phyloP scores from a whole-genome alignment of 192 early-diverging fungal species.

The Podila epicladia region DNA sequence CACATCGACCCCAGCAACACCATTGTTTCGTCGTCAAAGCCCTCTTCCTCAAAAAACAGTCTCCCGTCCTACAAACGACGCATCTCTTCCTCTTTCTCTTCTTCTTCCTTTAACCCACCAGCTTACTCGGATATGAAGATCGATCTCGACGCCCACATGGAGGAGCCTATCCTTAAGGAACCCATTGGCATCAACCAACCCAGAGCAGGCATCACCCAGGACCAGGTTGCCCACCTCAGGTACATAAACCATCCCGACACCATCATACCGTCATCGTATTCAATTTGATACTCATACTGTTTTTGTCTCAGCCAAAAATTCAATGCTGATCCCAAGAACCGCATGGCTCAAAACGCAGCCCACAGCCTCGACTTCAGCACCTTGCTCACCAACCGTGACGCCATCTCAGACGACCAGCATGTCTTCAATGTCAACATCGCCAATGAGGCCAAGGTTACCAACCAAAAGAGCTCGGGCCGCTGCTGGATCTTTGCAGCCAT shows the following conservation, averaged over 20 bases:
- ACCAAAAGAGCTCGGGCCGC: conserved; percentile 79
- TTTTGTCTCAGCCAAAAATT: conserved; percentile 51
- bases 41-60: background rate
- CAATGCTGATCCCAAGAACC: conserved; percentile 72
- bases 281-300: conserved; percentile 2
- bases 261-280: background rate
- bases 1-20: conserved; percentile 25
- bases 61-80: conserved; percentile 11
- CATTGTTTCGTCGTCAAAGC: conserved; percentile 9
- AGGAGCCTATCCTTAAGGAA: conserved; percentile 30
- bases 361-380: conserved; percentile 65
- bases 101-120: conserved; percentile 8
- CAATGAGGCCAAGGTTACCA: conserved; percentile 65
- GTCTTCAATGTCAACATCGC: conserved; percentile 66
- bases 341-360: conserved; percentile 72
- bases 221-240: conserved; percentile 23
- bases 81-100: conserved; percentile 10
- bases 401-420: conserved; percentile 60
- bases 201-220: conserved; percentile 29
- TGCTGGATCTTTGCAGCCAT: conserved; percentile 89
- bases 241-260: too few relatives aligned
- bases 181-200: conserved; percentile 33
- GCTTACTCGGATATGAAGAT: conserved; percentile 50
- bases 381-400: conserved; percentile 68
- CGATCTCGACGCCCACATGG: conserved; percentile 6